phyloP scores from a whole-genome alignment of 2,329 filamentous ascomycete species.

The Fusarium piperis region DNA sequence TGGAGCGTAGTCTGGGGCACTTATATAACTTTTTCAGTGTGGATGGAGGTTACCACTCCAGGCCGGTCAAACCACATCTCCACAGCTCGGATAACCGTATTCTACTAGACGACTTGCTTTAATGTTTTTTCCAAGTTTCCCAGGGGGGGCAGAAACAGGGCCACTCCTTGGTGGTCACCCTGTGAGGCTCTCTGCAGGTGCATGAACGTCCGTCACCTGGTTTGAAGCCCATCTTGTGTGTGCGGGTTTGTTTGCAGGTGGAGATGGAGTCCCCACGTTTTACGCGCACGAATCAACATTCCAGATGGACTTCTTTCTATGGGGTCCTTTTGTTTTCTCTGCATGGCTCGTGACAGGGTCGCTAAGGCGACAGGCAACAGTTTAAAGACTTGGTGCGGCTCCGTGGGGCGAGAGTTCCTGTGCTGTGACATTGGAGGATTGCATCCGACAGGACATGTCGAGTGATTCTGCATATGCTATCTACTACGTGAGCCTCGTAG shows the following conservation, averaged over 20 bases:
- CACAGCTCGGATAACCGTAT: conserved; percentile 9
- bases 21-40: conserved; percentile 19
- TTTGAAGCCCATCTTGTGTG: neutral
- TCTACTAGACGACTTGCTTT: neutral
- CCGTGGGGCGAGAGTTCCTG: neutral
- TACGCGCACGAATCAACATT: conserved; percentile 28
- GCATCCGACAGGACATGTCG: neutral
- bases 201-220: neutral
- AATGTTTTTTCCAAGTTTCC: neutral
- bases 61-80: neutral
- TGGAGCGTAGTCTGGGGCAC: neutral
- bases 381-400: conserved; percentile 13
- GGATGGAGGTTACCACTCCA: conserved; percentile 11
- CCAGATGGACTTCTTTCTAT: neutral
- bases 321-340: conserved; percentile 6
- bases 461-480: neutral
- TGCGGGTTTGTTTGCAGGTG: conserved; percentile 2
- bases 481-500: neutral
- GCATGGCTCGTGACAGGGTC: conserved; percentile 1
- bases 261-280: neutral
- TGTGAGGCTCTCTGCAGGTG: conserved; percentile 13
- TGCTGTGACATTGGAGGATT: neutral
- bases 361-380: conserved; percentile 21
- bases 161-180: neutral
- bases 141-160: conserved; percentile 3